Conservation (phyloP, 192 early-diverging fungal species). For the Phlyctochytrium planicorne region DNA sequence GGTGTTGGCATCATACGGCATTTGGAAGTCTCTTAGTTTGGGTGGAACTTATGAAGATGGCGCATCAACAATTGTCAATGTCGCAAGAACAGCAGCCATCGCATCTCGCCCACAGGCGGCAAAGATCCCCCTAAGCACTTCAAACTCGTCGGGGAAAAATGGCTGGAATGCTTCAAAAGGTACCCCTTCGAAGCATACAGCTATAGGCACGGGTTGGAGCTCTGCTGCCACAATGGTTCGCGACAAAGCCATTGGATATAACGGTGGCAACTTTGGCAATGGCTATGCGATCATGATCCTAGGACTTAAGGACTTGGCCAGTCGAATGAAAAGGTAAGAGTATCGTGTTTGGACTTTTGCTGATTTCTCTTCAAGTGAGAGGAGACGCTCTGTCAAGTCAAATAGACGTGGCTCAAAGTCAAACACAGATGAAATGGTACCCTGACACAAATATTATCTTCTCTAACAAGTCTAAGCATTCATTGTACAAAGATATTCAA, state of each 20-base stretch:
- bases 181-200: conserved; percentile 24
- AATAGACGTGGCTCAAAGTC: no score
- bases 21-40: conserved; percentile 48
- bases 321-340: conserved; percentile 19
- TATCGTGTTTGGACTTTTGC: no score
- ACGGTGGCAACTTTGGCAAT: conserved; percentile 43
- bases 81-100: conserved; percentile 66
- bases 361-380: no score
- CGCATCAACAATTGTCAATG: conserved; percentile 77
- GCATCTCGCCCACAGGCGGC: conserved; percentile 7
- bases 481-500: conserved; percentile 62
- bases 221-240: conserved; percentile 62
- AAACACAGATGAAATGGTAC: no score
- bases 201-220: conserved; percentile 28
- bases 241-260: conserved; percentile 83
- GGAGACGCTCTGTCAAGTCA: background rate
- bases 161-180: conserved; percentile 46
- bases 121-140: background rate
- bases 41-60: conserved; percentile 49
- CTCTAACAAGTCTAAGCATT: background rate
- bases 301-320: conserved; percentile 70
- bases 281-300: conserved; percentile 86
- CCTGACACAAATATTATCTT: no score
- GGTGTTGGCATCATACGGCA: conserved; percentile 31
- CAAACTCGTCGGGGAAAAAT: conserved; percentile 44